Evolutionary conservation across 805 yeast genomes (phyloP), one percentile per base, ranked within the genome.

Genomic region (Sugiyamaella qingdaonensis): DNA sequence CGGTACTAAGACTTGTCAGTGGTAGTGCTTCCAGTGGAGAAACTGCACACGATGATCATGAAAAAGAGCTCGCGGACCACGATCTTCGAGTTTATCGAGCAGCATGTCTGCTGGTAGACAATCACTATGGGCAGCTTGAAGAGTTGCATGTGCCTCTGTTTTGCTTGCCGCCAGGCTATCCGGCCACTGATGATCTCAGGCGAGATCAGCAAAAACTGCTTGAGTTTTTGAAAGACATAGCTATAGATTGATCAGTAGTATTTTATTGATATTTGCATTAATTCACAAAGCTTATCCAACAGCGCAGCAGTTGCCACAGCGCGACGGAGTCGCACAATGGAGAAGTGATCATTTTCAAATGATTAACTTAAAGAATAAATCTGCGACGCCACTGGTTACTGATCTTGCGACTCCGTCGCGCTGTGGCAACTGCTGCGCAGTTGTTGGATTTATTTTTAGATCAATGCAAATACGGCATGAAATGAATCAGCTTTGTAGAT

Each of bases 111-210:
- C 34, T 57, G 41, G 51, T 48, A 11, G 51, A 42, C 3, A 24
- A 48, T 13, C 54, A 51, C 13, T 16, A 14, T 10, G 33, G 43
- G n/a, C 53, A 48, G 32, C 48, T 60, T 18, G 36, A 37, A 7
- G 57, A 57, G 29, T 52, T 60, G 19, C 33, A 36, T 14, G 46
- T 60, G 14, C 64, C 64, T 10, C 51, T 60, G 21, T 60, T 60
- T 43, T 54, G 60, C 46, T 14, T 32, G 37, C 37, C 48, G 31
- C 10, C 49, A 5, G 21, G 54, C n/a, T 27, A 18, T 27, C 14
- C n/a, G 34, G 41, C 33, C 49, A 4, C 45, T 32, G 18, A 21
- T 10, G 37, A 33, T 10, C 43, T 59, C 11, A 19, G 13, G 4
- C 43, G 36, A 10, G 62, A 60, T 39, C 51, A 51, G 43, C 44